A percentile compares a stretch with the other conserved stretches of the same genome.
Evolutionary conservation across 768 basidiomycete species (phyloP).

Genomic region (Mycena rosella): DNA sequence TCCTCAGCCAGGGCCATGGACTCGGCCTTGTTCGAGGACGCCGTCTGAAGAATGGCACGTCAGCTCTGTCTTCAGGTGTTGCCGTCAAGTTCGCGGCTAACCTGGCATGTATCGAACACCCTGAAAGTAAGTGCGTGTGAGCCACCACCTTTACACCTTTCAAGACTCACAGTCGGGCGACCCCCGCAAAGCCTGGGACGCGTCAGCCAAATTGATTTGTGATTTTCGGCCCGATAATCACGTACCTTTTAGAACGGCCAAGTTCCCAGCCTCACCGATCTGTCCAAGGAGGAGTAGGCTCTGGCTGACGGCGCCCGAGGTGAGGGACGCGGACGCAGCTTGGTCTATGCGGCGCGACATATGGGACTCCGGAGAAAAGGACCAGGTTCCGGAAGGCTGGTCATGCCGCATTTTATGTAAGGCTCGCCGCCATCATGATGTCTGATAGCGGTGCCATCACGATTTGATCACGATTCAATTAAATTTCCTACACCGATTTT

Average conservation of each 20-base stretch:
- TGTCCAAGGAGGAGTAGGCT: slow-evolving; percentile 24
- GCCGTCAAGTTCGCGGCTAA: neutral
- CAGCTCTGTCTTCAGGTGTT: neutral
- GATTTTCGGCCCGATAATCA: neutral
- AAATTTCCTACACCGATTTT: no score
- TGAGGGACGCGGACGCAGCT: slow-evolving; percentile 18
- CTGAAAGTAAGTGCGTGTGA: slow-evolving; percentile 18
- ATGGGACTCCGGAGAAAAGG: no score
- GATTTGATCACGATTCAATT: no score
- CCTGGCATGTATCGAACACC: slow-evolving; percentile 36
- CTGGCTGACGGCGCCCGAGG: slow-evolving; percentile 28
- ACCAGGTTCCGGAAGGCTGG: no score
- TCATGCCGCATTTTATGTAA: no score
- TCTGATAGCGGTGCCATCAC: no score
- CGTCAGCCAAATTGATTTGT: neutral
- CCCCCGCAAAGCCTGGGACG: slow-evolving; percentile 31
- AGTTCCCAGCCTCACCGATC: slow-evolving; percentile 28
- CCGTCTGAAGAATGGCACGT: slow-evolving; percentile 18
- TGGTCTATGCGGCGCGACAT: slow-evolving; percentile 33
- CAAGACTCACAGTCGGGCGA: slow-evolving; percentile 22
- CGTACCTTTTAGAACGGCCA: slow-evolving; percentile 31
- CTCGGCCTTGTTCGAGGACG: slow-evolving; percentile 33
- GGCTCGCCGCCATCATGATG: no score
- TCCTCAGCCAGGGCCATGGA: slow-evolving; percentile 34
- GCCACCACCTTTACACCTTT: neutral